Percentiles rank a stretch among this genome's conserved stretches.
phyloP scores from a whole-genome alignment of 768 basidiomycete genomes.

The Xanthoconium purpureum region DNA sequence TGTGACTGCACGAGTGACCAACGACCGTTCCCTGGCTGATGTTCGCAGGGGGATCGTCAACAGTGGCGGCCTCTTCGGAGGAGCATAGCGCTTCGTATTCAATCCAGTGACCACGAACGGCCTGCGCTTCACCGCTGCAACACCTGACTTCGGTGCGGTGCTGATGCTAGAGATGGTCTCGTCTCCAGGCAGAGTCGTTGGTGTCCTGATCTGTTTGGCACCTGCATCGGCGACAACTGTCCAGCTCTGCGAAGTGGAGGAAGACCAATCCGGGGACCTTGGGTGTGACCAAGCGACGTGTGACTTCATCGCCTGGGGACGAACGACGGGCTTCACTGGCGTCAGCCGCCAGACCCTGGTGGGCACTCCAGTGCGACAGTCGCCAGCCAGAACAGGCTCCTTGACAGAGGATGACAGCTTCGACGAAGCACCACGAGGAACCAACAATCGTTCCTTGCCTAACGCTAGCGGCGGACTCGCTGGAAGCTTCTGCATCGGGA shows the following conservation, averaged over 20 bases:
- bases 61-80: background rate
- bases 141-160: too few species aligned
- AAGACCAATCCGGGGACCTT: background rate
- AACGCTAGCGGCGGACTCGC: background rate
- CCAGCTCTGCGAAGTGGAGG: slow-evolving; percentile 8
- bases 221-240: background rate
- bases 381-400: too few species aligned
- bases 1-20: background rate
- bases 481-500: background rate
- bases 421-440: background rate
- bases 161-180: too few species aligned
- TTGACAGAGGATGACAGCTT: background rate
- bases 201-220: background rate
- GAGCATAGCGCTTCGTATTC: background rate
- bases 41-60: too few species aligned
- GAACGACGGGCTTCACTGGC: background rate
- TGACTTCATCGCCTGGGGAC: background rate
- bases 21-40: background rate
- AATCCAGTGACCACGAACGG: slow-evolving; percentile 11
- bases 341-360: background rate
- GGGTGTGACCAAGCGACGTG: background rate
- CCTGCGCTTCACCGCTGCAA: background rate
- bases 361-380: too few species aligned
- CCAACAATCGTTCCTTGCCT: background rate
- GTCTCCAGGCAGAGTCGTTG: background rate